phyloP scores from a whole-genome alignment of 2,329 filamentous ascomycete species.

The Colletotrichum sp. region DNA sequence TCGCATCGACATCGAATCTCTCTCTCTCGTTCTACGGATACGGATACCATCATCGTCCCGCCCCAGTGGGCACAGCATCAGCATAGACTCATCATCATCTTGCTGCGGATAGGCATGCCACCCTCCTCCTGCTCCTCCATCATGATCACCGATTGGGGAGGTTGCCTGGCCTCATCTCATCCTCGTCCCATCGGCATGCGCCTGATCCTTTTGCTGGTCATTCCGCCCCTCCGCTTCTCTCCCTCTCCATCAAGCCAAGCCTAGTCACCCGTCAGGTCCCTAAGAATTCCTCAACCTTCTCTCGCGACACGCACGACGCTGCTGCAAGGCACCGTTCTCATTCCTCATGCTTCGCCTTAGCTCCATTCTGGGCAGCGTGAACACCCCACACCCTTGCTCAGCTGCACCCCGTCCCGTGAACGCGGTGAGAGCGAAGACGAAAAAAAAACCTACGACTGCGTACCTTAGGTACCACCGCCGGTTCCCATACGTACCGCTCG shows the following conservation, averaged over 20 bases:
- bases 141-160: background rate
- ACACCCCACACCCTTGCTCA: background rate
- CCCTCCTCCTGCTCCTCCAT: background rate
- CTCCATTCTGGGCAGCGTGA: background rate
- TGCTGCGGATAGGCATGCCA: conserved; percentile 9
- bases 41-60: background rate
- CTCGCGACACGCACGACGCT: background rate
- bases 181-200: background rate
- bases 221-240: background rate
- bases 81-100: background rate
- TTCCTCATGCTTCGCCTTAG: background rate
- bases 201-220: conserved; percentile 4
- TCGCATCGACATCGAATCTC: background rate
- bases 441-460: too few species aligned
- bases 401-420: background rate
- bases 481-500: background rate
- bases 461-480: background rate
- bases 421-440: background rate
- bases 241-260: background rate
- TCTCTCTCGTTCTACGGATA: background rate
- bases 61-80: background rate
- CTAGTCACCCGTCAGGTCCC: background rate
- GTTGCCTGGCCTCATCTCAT: background rate
- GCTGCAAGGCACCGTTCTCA: background rate
- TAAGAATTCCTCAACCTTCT: background rate